These are phyloP conservation scores for Candida namnaoensis DNA, from an alignment of 805 yeast genomes.

Conservation along the genomic window DNA sequence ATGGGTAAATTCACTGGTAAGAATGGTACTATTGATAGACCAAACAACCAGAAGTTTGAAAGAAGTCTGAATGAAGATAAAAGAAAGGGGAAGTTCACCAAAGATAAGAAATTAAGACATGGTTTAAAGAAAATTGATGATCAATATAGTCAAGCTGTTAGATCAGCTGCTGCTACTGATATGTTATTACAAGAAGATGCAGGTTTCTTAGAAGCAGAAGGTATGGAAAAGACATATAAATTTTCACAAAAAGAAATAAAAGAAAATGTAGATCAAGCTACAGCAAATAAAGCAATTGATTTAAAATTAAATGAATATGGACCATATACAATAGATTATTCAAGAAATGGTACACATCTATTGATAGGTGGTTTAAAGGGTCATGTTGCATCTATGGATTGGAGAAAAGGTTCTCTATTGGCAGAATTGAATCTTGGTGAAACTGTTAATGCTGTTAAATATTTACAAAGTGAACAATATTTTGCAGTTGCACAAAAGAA, in stretches of 20 bases:
- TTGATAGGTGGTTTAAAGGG: slow-evolving; percentile 87
- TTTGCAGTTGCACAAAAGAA: slow-evolving; percentile 97
- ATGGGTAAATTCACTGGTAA: slow-evolving; percentile 15
- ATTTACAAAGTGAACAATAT: slow-evolving; percentile 84
- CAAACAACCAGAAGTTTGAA: slow-evolving; percentile 22
- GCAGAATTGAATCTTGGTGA: slow-evolving; percentile 83
- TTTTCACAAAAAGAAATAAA: slow-evolving; percentile 75
- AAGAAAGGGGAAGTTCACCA: slow-evolving; percentile 25
- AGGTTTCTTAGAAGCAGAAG: slow-evolving; percentile 88
- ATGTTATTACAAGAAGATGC: slow-evolving; percentile 73
- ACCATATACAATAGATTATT: slow-evolving; percentile 75
- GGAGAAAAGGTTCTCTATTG: slow-evolving; percentile 79
- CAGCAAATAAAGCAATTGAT: slow-evolving; percentile 69
- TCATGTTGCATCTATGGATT: slow-evolving; percentile 91
- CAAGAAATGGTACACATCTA: slow-evolving; percentile 81
- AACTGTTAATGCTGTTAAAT: slow-evolving; percentile 84
- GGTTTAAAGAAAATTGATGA: slow-evolving; percentile 60
- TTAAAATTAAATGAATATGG: slow-evolving; percentile 72
- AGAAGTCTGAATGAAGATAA: slow-evolving; percentile 11
- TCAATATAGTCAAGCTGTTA: slow-evolving; percentile 70
- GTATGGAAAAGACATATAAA: slow-evolving; percentile 89
- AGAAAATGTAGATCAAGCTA: slow-evolving; percentile 65
- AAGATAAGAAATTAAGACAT: slow-evolving; percentile 55
- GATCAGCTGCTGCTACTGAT: slow-evolving; percentile 81
- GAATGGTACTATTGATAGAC: slow-evolving; percentile 19